A percentile compares a stretch with the other conserved stretches of the same genome.
These are phyloP conservation scores for Pistacia atlantica DNA, from an alignment of 345 rosid genomes.

Conservation along the genomic window DNA sequence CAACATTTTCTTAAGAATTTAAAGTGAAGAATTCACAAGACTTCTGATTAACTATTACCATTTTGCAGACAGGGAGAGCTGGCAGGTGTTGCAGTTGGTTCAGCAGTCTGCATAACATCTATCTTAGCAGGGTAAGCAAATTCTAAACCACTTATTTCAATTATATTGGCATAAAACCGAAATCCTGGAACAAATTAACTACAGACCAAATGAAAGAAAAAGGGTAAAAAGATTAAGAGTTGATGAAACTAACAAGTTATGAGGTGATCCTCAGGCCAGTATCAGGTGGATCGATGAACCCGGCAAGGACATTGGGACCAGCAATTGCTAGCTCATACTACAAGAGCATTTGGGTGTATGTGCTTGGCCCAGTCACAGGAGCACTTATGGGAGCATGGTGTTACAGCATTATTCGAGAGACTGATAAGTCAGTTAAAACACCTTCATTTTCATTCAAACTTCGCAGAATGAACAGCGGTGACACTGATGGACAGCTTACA, in stretches of 20 bases:
- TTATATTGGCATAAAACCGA: background rate
- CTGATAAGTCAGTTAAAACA: constrained; percentile 29
- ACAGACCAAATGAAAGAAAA: background rate
- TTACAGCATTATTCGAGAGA: constrained; percentile 37
- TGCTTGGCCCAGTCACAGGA: constrained; percentile 49
- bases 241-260: constrained; percentile 9
- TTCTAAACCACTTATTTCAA: background rate
- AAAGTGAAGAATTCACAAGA: background rate
- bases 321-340: constrained; percentile 51
- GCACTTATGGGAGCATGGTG: constrained; percentile 45
- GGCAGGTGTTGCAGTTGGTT: constrained; percentile 62
- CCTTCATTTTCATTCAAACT: constrained; percentile 30
- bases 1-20: background rate
- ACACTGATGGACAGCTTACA: constrained; percentile 17
- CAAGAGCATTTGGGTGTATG: constrained; percentile 52
- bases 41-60: background rate
- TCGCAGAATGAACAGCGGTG: constrained; percentile 22
- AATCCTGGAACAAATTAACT: background rate
- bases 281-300: constrained; percentile 66
- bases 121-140: constrained; percentile 52
- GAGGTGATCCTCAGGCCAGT: constrained; percentile 42
- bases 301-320: constrained; percentile 56
- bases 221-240: background rate
- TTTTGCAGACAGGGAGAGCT: constrained; percentile 53
- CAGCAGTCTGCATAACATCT: constrained; percentile 57